Conservation (phyloP, 1,139 yeast species). For the Taphrina betulina region DNA sequence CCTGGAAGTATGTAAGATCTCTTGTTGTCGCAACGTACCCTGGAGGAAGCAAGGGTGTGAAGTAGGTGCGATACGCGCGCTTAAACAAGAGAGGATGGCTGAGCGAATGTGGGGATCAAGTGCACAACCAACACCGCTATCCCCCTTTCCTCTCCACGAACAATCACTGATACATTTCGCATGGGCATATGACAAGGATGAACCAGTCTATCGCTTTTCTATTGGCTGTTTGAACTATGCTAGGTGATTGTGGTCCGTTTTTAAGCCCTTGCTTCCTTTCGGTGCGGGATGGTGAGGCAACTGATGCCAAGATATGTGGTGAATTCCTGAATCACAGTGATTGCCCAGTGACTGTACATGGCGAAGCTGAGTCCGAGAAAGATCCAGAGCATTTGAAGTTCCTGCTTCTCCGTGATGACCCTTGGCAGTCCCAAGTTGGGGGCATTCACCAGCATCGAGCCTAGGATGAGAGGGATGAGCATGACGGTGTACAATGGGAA, state of each 20-base stretch:
- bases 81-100: neutral
- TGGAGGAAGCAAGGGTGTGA: too few relatives aligned
- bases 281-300: constrained; percentile 45
- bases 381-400: constrained; percentile 44
- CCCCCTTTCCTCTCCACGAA: too few relatives aligned
- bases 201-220: too few relatives aligned
- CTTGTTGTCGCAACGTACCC: too few relatives aligned
- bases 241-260: too few relatives aligned
- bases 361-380: constrained; percentile 41
- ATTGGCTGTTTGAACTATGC: too few relatives aligned
- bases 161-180: too few relatives aligned
- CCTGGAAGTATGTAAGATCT: neutral
- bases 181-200: too few relatives aligned
- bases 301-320: constrained; percentile 46
- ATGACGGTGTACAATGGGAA: constrained; percentile 55
- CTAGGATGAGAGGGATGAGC: constrained; percentile 44
- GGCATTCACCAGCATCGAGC: constrained; percentile 44
- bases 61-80: neutral
- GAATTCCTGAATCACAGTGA: constrained; percentile 44
- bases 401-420: constrained; percentile 36
- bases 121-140: neutral
- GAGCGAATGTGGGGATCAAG: neutral
- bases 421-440: constrained; percentile 32
- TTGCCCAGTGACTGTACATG: constrained; percentile 46
- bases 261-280: too few relatives aligned